Evolutionary conservation across 2,329 filamentous ascomycete species (phyloP).

Genomic region (Exophiala xenobiotica): DNA sequence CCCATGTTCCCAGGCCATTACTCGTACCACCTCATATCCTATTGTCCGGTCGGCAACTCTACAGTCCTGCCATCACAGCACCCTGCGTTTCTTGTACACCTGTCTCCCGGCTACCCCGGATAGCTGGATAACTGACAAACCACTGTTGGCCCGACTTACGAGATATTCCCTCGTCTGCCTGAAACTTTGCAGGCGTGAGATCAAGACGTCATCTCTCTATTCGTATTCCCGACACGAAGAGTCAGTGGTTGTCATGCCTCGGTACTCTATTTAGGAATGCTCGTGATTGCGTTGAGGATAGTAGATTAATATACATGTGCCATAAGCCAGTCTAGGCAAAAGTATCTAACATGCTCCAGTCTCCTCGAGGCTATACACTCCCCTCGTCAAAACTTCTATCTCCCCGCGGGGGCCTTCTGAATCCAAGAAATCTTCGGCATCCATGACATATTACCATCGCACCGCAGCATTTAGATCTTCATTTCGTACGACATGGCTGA

Average conservation of each 20-base stretch:
- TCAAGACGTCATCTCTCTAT: slow-evolving; percentile 14
- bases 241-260: no score
- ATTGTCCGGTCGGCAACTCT: no score
- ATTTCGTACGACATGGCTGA: no score
- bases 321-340: background rate
- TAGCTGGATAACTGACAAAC: background rate
- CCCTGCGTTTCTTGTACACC: background rate
- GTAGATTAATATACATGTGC: background rate
- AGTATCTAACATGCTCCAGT: background rate
- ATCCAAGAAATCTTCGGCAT: no score
- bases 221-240: slow-evolving; percentile 5
- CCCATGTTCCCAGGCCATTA: no score
- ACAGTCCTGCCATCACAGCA: background rate
- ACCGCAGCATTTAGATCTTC: no score
- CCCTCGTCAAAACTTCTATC: background rate
- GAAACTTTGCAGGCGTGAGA: slow-evolving; percentile 3
- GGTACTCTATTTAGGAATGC: no score
- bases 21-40: no score
- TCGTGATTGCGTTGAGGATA: no score
- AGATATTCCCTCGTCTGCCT: slow-evolving; percentile 2
- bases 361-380: background rate
- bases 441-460: no score
- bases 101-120: slow-evolving; percentile 4
- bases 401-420: background rate
- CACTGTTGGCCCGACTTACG: background rate